Evolutionary conservation across 176 grass and related monocot species (phyloP).

Genomic region (Bonia amplexicaulis): DNA sequence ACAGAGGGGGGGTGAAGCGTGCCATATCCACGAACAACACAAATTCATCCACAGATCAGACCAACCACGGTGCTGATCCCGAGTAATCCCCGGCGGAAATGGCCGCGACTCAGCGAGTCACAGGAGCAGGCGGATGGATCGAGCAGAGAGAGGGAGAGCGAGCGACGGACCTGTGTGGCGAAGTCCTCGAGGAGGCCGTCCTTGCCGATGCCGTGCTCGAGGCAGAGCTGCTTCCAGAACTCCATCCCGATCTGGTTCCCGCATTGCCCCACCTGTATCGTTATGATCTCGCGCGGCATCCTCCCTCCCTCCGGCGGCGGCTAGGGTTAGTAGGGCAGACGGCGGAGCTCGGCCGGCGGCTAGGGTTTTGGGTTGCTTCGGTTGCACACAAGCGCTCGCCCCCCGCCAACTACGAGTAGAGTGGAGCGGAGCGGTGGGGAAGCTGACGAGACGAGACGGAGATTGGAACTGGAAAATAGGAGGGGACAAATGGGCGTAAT

Average conservation of each 20-base stretch:
- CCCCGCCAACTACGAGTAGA: neutral
- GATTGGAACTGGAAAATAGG: neutral
- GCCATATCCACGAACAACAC: neutral
- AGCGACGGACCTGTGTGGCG: slow-evolving; percentile 63
- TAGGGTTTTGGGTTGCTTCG: slow-evolving; percentile 44
- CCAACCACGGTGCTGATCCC: neutral
- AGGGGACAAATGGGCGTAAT: slow-evolving; percentile 13
- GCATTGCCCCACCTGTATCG: slow-evolving; percentile 99
- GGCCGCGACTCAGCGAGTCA: neutral
- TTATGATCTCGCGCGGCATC: slow-evolving; percentile 99
- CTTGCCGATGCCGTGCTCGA: slow-evolving; percentile 98
- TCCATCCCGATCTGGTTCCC: slow-evolving; percentile 99
- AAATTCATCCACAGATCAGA: neutral
- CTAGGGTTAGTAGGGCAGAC: neutral
- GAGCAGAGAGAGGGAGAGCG: neutral
- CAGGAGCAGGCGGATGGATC: neutral
- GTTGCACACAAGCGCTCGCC: neutral
- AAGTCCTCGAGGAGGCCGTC: slow-evolving; percentile 98
- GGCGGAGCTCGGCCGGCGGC: neutral
- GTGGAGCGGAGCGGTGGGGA: neutral
- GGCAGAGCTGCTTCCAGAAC: slow-evolving; percentile 99
- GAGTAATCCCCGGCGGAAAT: neutral
- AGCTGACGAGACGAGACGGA: neutral
- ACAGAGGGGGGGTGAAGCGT: neutral
- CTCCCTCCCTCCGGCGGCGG: neutral